Percentiles rank a stretch among this genome's conserved stretches.
Evolutionary conservation across 805 yeast species (phyloP).

Genomic region (Kodamaea kaohsiungensis): DNA sequence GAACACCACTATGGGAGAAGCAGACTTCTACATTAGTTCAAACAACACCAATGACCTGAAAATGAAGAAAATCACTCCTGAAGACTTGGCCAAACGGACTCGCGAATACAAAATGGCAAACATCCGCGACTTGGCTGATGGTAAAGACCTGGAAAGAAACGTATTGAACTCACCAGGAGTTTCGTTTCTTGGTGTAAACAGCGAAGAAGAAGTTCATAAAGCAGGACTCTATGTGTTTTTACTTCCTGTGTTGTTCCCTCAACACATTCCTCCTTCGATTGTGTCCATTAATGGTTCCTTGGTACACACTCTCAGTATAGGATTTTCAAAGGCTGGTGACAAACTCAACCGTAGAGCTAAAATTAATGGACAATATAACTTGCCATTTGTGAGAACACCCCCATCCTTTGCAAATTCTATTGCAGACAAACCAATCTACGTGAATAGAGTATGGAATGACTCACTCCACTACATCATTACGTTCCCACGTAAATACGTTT

Average conservation of each 20-base stretch:
- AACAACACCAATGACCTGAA: conserved; percentile 45
- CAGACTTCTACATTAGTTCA: conserved; percentile 44
- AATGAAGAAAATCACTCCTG: conserved; percentile 41
- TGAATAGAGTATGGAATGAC: conserved; percentile 74
- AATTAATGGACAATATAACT: conserved; percentile 28
- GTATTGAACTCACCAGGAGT: neutral
- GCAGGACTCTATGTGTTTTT: conserved; percentile 74
- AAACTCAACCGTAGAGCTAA: conserved; percentile 37
- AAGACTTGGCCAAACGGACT: conserved; percentile 45
- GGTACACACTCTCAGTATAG: conserved; percentile 41
- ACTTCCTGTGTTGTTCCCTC: conserved; percentile 62
- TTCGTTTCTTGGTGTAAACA: neutral
- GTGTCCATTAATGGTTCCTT: conserved; percentile 52
- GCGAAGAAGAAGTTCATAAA: conserved; percentile 28
- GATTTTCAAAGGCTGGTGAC: conserved; percentile 41
- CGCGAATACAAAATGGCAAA: conserved; percentile 27
- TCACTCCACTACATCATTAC: conserved; percentile 69
- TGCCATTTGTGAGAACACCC: conserved; percentile 56
- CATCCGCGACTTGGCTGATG: conserved; percentile 12
- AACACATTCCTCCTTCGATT: conserved; percentile 62
- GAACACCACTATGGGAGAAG: conserved; percentile 38
- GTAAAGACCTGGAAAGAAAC: conserved; percentile 4
- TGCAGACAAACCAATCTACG: conserved; percentile 72
- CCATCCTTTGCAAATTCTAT: conserved; percentile 59
- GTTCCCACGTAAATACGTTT: conserved; percentile 67